Evolutionary conservation across 441 rosid genomes (phyloP).

Genomic region (Erodium trifolium): DNA sequence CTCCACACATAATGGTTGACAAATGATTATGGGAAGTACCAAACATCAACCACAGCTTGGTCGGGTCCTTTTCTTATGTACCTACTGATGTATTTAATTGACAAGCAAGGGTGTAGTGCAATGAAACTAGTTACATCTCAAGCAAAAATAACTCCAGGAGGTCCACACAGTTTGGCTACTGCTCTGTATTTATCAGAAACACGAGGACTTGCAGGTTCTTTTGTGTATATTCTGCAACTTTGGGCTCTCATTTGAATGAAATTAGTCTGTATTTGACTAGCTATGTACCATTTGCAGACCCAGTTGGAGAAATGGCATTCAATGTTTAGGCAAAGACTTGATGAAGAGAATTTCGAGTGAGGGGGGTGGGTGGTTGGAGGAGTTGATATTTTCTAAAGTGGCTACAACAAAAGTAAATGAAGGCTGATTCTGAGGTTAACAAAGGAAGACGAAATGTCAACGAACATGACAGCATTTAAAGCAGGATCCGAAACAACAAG

Average conservation of each 20-base stretch:
- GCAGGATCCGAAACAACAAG: not conserved
- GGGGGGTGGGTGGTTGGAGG: not conserved
- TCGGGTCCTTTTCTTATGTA: constrained; percentile 16
- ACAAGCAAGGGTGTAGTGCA: not conserved
- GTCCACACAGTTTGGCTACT: not conserved
- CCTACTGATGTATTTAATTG: constrained; percentile 9
- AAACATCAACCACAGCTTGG: constrained; percentile 14
- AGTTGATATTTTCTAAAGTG: not conserved
- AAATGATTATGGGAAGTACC: constrained; percentile 16
- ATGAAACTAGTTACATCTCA: not conserved
- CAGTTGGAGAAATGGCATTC: not conserved
- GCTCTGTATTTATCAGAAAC: not conserved
- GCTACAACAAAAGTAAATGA: not conserved
- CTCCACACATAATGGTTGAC: not conserved
- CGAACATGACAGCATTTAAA: not conserved
- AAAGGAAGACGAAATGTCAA: not conserved
- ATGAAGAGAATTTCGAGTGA: not conserved
- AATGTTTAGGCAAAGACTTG: not conserved
- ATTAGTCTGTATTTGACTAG: not conserved
- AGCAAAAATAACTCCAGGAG: not conserved
- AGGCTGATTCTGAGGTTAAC: not conserved
- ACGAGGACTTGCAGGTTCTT: not conserved
- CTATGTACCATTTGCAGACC: not conserved
- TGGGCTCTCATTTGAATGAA: not conserved
- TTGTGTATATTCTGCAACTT: not conserved